phyloP scores from a whole-genome alignment of 345 rosid species.

The Isatis tinctoria region DNA sequence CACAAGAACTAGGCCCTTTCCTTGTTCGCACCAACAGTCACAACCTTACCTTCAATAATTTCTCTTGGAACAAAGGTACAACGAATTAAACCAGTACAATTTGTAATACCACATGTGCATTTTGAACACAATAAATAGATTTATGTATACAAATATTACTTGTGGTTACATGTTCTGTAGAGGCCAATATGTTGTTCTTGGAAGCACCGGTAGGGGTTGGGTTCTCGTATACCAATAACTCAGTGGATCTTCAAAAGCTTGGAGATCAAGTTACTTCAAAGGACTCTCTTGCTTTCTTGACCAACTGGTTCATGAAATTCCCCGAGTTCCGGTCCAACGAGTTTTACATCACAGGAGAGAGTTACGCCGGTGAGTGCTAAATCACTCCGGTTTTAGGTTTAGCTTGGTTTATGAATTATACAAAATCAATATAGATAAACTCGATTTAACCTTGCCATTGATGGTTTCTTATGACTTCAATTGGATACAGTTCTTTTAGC shows the following conservation, averaged over 20 bases:
- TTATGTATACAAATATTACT: not conserved
- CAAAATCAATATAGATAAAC: too few species aligned
- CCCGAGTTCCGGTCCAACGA: slow-evolving; percentile 57
- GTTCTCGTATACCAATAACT: slow-evolving; percentile 67
- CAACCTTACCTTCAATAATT: slow-evolving; percentile 41
- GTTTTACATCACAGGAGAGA: slow-evolving; percentile 73
- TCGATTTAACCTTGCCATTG: too few species aligned
- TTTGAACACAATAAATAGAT: not conserved
- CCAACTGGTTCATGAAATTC: slow-evolving; percentile 65
- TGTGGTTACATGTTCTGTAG: slow-evolving; percentile 26
- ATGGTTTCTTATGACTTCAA: too few species aligned
- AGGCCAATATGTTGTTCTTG: slow-evolving; percentile 70
- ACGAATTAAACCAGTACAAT: not conserved
- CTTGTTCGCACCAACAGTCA: slow-evolving; percentile 37
- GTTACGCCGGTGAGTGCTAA: slow-evolving; percentile 63
- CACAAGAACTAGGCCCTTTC: slow-evolving; percentile 79
- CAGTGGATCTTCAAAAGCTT: slow-evolving; percentile 40
- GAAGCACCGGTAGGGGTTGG: slow-evolving; percentile 89
- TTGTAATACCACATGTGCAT: not conserved
- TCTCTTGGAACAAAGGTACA: slow-evolving; percentile 70
- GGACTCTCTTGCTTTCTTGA: slow-evolving; percentile 56
- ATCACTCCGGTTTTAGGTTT: not conserved
- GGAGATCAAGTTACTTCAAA: slow-evolving; percentile 53
- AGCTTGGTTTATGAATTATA: not conserved
- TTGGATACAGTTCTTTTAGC: too few species aligned